phyloP scores from a whole-genome alignment of 176 grass and related monocot species.

The Triticum aestivum region IWGSC_CS_RefSeq_v2.1 NC_057814.1:434444001-434444500 shows the following conservation, averaged over 20 bases:
- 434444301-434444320: not conserved
- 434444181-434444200: not conserved
- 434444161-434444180: not conserved
- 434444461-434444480: not conserved
- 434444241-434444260: not conserved
- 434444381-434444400: not conserved
- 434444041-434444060: not conserved
- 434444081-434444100: not conserved
- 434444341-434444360: not conserved
- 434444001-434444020: not conserved
- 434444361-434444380: slow-evolving; percentile 2
- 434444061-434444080: not conserved
- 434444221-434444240: not conserved
- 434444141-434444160: not conserved
- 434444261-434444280: not conserved
- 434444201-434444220: not conserved
- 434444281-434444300: not conserved
- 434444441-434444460: not conserved
- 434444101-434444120: not conserved
- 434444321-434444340: not conserved
- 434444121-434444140: no score
- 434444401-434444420: not conserved
- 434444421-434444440: not conserved
- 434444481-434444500: not conserved
- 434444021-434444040: slow-evolving; percentile 17